These are phyloP conservation scores for Jatropha curcas DNA, from an alignment of 345 rosid species.

Conservation along the genomic window DNA sequence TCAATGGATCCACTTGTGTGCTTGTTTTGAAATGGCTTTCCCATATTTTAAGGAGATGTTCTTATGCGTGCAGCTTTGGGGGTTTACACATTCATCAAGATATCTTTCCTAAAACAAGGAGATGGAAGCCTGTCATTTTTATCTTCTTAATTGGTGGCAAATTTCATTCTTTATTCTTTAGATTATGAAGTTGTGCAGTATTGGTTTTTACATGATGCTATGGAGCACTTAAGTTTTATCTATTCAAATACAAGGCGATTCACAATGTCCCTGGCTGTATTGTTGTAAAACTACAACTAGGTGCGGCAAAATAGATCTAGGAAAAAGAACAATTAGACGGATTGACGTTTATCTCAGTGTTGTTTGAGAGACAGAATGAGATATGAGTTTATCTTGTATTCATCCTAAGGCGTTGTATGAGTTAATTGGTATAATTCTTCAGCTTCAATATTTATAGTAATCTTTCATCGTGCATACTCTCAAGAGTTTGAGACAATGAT, in stretches of 20 bases:
- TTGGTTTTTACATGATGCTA: neutral
- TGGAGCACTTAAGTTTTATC: no score
- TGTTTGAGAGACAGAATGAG: no score
- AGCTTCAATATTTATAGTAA: no score
- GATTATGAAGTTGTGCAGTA: neutral
- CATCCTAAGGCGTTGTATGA: no score
- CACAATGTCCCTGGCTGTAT: neutral
- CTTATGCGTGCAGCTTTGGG: constrained; percentile 75
- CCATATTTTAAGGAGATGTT: neutral
- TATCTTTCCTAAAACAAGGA: constrained; percentile 33
- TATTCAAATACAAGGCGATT: no score
- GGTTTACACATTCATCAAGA: constrained; percentile 62
- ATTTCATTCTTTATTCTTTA: constrained; percentile 27
- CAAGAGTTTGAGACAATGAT: no score
- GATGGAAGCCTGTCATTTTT: constrained; percentile 3
- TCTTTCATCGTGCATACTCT: no score
- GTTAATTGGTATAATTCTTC: no score
- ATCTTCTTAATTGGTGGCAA: neutral
- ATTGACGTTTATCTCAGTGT: neutral
- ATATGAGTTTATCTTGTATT: no score
- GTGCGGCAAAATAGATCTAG: neutral
- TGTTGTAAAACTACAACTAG: neutral
- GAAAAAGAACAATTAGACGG: neutral
- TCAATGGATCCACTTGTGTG: neutral
- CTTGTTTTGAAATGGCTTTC: neutral